A percentile compares a stretch with the other conserved stretches of the same genome.
phyloP scores from a whole-genome alignment of 805 yeast genomes.

The Candida cerambycidarum region DNA sequence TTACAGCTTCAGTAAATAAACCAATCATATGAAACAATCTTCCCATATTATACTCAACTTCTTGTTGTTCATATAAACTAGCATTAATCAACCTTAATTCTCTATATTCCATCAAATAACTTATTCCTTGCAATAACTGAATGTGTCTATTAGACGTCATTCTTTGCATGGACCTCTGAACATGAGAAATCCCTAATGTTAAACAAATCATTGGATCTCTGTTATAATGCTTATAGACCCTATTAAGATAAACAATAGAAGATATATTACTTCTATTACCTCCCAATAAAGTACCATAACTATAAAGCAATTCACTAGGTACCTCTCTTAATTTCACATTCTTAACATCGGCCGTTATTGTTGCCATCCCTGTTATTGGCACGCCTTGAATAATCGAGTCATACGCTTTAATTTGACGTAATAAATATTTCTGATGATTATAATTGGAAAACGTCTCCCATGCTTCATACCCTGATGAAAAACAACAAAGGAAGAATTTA shows the following conservation, averaged over 20 bases:
- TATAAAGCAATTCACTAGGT: slow-evolving; percentile 68
- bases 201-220: slow-evolving; percentile 79
- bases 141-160: slow-evolving; percentile 81
- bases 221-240: slow-evolving; percentile 66
- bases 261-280: slow-evolving; percentile 82
- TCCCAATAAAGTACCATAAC: slow-evolving; percentile 78
- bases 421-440: slow-evolving; percentile 84
- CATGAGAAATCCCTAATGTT: slow-evolving; percentile 72
- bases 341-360: slow-evolving; percentile 56
- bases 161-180: slow-evolving; percentile 91
- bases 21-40: slow-evolving; percentile 84
- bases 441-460: slow-evolving; percentile 67
- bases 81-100: slow-evolving; percentile 45
- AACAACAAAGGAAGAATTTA: slow-evolving; percentile 64
- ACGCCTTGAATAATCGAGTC: slow-evolving; percentile 62
- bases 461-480: slow-evolving; percentile 60
- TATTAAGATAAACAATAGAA: slow-evolving; percentile 71
- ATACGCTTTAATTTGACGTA: slow-evolving; percentile 86
- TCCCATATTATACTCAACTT: slow-evolving; percentile 79
- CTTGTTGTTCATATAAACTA: slow-evolving; percentile 59
- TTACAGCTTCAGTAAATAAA: slow-evolving; percentile 67
- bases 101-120: slow-evolving; percentile 71
- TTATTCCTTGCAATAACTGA: slow-evolving; percentile 84
- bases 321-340: slow-evolving; percentile 36
- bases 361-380: slow-evolving; percentile 76